phyloP scores from a whole-genome alignment of 106 monocot genomes.

The Apostasia ramifera region DNA sequence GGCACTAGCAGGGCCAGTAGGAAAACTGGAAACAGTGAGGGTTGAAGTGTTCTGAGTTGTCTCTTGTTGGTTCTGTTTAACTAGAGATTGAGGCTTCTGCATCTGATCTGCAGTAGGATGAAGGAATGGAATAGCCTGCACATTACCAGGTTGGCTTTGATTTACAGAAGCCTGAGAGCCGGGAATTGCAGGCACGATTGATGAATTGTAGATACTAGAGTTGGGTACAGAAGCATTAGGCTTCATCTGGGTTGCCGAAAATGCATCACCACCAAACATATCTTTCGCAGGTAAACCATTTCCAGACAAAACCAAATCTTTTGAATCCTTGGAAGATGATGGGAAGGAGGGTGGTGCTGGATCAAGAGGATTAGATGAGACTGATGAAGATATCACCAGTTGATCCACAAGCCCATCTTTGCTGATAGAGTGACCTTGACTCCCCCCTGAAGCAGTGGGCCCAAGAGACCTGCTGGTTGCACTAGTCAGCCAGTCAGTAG shows the following conservation, averaged over 20 bases:
- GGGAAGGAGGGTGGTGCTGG: slow-evolving; percentile 20
- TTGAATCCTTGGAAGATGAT: slow-evolving; percentile 38
- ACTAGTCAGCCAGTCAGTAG: slow-evolving; percentile 51
- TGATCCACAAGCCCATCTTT: slow-evolving; percentile 24
- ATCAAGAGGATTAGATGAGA: slow-evolving; percentile 23
- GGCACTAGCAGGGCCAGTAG: slow-evolving; percentile 23
- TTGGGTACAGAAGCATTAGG: slow-evolving; percentile 21
- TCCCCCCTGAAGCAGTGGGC: slow-evolving; percentile 15
- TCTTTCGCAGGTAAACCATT: slow-evolving; percentile 61
- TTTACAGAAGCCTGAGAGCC: slow-evolving; percentile 31
- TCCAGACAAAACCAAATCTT: slow-evolving; percentile 43
- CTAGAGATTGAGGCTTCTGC: slow-evolving; percentile 27
- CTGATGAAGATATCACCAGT: slow-evolving; percentile 12
- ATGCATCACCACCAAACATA: slow-evolving; percentile 46
- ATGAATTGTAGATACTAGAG: slow-evolving; percentile 23
- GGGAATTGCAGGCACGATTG: slow-evolving; percentile 5
- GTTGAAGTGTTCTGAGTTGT: slow-evolving; percentile 11
- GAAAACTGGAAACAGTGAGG: slow-evolving; percentile 12
- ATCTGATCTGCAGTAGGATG: slow-evolving; percentile 28
- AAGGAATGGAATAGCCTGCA: slow-evolving; percentile 14
- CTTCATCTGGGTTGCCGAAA: slow-evolving; percentile 44
- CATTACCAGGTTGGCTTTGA: slow-evolving; percentile 24
- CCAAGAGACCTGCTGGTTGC: slow-evolving; percentile 21
- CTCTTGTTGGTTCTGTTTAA: slow-evolving; percentile 38
- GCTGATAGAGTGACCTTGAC: slow-evolving; percentile 1